Evolutionary conservation across 1,284 basidiomycete genomes (phyloP), one percentile per base, ranked within the genome.

Genomic region (Ustilago tritici): DNA sequence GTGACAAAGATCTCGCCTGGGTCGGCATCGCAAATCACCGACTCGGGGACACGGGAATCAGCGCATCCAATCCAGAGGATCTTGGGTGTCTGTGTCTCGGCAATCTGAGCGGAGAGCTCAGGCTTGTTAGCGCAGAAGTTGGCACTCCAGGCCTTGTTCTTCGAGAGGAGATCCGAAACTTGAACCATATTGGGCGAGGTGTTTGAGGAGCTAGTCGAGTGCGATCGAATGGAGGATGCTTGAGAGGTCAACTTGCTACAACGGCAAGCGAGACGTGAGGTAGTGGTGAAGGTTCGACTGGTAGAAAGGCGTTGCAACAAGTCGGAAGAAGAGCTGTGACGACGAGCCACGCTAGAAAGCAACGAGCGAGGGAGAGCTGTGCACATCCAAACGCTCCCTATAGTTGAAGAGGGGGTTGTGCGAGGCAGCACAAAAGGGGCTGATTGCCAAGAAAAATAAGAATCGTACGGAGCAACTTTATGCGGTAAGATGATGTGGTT

Each of bases 31-130:
- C 79, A 81, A 15, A 85, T 64, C 6, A 80, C 74, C 36, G 80
- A 79, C 67, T 89, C 95, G 92, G 87, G 84, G 19, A 86, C 81
- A 34, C 84, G 78, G 15, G 82, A 83, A 62, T 86, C 84, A 23
- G 80, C 70, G 61, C 84, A 86, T 12, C 84, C 92, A 78, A 93
- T 89, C 92, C 92, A 93, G 76, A 92, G 90, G 47, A 92, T 88
- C 88, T 92, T 92, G 28, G 93, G 93, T 0, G 85, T 79, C 85
- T 95, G 94, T 10, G 91, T 92, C 84, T 90, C 86, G 2, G 91
- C 90, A 4, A 88, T 89, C 70, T 89, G 81, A 7, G 87, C 78
- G 65, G 93, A 92, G 77, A 94, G 92, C 15, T 87, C 87, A 1
- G 92, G 91, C 46, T 93, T 76, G n/a, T 57, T 65, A 34, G 61